A percentile compares a stretch with the other conserved stretches of the same genome.
phyloP scores from a whole-genome alignment of 2,329 filamentous ascomycete genomes.

The Fusarium haematococcum region DNA sequence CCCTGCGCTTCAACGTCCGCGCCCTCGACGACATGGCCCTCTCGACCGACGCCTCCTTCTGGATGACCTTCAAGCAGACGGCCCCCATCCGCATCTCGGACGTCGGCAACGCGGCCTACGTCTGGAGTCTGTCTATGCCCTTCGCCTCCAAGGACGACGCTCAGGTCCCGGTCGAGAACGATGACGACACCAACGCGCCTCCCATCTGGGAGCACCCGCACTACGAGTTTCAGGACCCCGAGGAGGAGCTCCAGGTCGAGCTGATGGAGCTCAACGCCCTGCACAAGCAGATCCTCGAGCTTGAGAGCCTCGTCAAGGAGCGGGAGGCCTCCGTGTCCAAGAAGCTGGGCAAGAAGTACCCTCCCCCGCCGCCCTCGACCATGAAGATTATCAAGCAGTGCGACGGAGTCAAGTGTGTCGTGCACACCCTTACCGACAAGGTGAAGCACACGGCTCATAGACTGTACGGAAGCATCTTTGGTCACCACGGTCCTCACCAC shows the following conservation, averaged over 20 bases:
- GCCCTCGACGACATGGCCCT: constrained; percentile 56
- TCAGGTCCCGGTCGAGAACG: background rate
- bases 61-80: constrained; percentile 60
- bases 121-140: constrained; percentile 40
- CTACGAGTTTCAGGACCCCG: constrained; percentile 44
- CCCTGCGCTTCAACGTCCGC: constrained; percentile 58
- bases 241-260: constrained; percentile 54
- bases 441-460: constrained; percentile 48
- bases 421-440: constrained; percentile 53
- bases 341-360: constrained; percentile 46
- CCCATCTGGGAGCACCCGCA: constrained; percentile 23
- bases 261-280: constrained; percentile 59
- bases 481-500: constrained; percentile 14
- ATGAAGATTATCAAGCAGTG: constrained; percentile 33
- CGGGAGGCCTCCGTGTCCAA: constrained; percentile 56
- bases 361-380: constrained; percentile 38
- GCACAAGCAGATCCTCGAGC: constrained; percentile 54
- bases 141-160: constrained; percentile 32
- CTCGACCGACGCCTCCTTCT: constrained; percentile 53
- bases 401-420: constrained; percentile 52
- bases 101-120: constrained; percentile 55
- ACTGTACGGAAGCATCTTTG: constrained; percentile 36
- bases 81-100: constrained; percentile 56
- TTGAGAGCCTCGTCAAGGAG: constrained; percentile 56
- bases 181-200: constrained; percentile 3